These are phyloP conservation scores for Pythium dissotocum DNA, from an alignment of 352 stramenopile species.

Conservation along the genomic window DNA sequence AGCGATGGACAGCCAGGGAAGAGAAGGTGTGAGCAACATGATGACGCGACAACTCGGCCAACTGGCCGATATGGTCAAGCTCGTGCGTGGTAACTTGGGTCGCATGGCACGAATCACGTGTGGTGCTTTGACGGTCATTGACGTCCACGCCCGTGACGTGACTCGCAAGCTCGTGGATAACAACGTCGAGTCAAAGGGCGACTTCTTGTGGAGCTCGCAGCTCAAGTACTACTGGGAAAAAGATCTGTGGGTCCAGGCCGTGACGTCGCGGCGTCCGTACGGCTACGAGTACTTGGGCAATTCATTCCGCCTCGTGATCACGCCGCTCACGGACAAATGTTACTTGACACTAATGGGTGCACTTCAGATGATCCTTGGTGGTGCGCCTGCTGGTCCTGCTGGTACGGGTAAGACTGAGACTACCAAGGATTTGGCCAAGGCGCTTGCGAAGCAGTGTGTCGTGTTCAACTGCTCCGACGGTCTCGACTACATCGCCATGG, in stretches of 20 bases:
- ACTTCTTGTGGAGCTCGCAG: constrained; percentile 88
- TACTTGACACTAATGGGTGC: constrained; percentile 96
- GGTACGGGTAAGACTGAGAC: constrained; percentile 96
- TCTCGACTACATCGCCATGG: constrained; percentile 94
- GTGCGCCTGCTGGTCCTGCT: constrained; percentile 90
- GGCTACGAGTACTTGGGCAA: constrained; percentile 98
- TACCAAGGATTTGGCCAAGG: constrained; percentile 95
- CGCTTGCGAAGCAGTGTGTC: constrained; percentile 94
- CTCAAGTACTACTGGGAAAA: constrained; percentile 94
- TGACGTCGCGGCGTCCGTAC: constrained; percentile 90
- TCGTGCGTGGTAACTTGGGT: constrained; percentile 90
- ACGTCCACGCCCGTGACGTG: constrained; percentile 96
- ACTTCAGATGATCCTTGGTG: constrained; percentile 94
- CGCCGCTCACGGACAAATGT: constrained; percentile 95
- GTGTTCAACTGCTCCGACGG: constrained; percentile 95
- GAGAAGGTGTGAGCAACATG: constrained; percentile 78
- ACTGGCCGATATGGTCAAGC: constrained; percentile 92
- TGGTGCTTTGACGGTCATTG: constrained; percentile 92
- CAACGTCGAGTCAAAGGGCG: constrained; percentile 85
- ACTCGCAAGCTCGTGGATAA: constrained; percentile 90
- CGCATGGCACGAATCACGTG: constrained; percentile 87
- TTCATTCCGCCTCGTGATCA: constrained; percentile 95
- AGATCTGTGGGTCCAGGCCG: constrained; percentile 89
- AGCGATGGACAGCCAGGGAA: constrained; percentile 72
- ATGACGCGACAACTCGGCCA: constrained; percentile 85